Evolutionary conservation across 371 early-diverging fungal genomes (phyloP).

Genomic region (Haplosporangium sp.): DNA sequence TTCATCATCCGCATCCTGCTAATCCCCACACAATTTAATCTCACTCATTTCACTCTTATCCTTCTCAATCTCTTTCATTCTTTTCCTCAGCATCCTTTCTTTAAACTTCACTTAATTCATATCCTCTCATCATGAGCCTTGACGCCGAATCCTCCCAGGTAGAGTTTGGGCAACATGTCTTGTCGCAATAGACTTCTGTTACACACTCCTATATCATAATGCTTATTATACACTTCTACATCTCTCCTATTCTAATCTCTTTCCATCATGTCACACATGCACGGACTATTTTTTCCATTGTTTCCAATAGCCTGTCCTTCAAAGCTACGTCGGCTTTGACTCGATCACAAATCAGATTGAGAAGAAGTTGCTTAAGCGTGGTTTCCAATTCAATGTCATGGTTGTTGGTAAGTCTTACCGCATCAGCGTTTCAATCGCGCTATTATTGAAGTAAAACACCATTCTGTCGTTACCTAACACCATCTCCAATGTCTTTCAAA

Average conservation of each 20-base stretch:
- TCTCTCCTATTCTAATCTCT: neutral
- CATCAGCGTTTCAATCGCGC: neutral
- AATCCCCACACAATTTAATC: neutral
- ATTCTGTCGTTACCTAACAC: neutral
- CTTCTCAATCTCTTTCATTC: neutral
- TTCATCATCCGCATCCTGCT: neutral
- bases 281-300: neutral
- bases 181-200: too few species aligned
- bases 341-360: conserved; percentile 86
- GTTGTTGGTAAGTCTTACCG: conserved; percentile 78
- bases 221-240: neutral
- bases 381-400: conserved; percentile 96
- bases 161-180: conserved; percentile 17
- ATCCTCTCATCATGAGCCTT: conserved; percentile 36
- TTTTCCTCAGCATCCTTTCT: conserved; percentile 1
- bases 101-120: neutral
- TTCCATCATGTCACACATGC: neutral
- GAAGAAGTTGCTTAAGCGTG: conserved; percentile 83
- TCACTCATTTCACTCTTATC: conserved; percentile 1
- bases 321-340: conserved; percentile 95
- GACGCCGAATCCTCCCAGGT: conserved; percentile 54
- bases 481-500: neutral
- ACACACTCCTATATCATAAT: neutral
- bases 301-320: conserved; percentile 62
- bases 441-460: neutral